Evolutionary conservation across 83 land plant species (phyloP), one percentile per base, ranked within the genome.

Genomic region (Thuja plicata): DNA sequence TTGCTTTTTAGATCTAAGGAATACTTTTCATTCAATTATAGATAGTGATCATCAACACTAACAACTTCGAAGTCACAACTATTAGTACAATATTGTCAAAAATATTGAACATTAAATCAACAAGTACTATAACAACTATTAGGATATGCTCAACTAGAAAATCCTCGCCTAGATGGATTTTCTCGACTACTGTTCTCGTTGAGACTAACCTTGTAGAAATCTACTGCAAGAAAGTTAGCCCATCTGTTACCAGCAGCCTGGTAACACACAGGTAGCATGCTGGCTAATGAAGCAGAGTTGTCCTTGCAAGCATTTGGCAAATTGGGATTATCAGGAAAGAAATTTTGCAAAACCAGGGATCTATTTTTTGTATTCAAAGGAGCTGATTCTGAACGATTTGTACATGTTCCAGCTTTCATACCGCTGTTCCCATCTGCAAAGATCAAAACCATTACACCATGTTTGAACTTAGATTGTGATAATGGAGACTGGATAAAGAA

Each of bases 161-260:
- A 43, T 24, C n/a, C n/a, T n/a, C n/a, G n/a, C n/a, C n/a, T n/a
- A n/a, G n/a, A n/a, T n/a, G n/a, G n/a, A n/a, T n/a, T n/a, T 78
- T 16, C 46, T 38, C 1, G n/a, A 5, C 24, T 19, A 46, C 83
- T 40, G 21, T n/a, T 6, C 83, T 19, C 40, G 1, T 38, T 79
- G 46, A 40, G 24, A 90, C 43, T 38, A 89, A 96, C 98, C 97
- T 88, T 92, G 92, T 97, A 95, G 88, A 93, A 97, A 80, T 97
- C 93, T 21, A 97, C 98, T n/a, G 97, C 95, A 52, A 97, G 88
- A 89, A 91, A 97, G 52, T 97, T 97, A 32, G 97, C 89, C 96
- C 95, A 95, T 79, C 97, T 89, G 19, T 93, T 93, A 0, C 93
- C 94, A 8, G 96, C 91, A 60, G 95, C 94, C 84, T 88, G 73